phyloP scores from a whole-genome alignment of 75 land plant species.

The Gnetum montanum region DNA sequence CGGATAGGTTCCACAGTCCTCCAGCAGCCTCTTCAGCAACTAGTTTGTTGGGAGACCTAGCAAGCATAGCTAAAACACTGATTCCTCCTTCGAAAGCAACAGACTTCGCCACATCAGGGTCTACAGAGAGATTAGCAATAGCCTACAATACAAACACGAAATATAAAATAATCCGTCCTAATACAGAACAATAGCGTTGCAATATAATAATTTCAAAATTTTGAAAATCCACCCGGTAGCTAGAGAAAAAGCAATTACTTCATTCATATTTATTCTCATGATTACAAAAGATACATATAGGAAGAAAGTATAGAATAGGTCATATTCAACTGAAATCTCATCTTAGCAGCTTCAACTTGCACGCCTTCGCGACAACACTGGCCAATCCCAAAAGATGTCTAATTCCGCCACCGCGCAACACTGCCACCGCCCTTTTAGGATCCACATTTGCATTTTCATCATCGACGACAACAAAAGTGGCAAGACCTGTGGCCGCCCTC shows the following conservation, averaged over 20 bases:
- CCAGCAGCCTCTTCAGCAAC: conserved; percentile 99
- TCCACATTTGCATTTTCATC: conserved; percentile 93
- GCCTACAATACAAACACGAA: conserved; percentile 84
- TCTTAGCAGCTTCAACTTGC: conserved; percentile 97
- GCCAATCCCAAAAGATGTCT: conserved; percentile 70
- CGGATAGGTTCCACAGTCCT: conserved; percentile 98
- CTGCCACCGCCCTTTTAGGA: conserved; percentile 79
- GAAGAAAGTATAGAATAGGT: too few species aligned
- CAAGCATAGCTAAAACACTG: conserved; percentile 67
- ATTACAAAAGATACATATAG: too few species aligned
- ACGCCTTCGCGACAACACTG: conserved; percentile 79
- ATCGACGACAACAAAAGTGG: conserved; percentile 94
- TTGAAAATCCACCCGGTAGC: too few species aligned
- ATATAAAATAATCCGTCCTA: too few species aligned
- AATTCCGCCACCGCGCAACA: conserved; percentile 81
- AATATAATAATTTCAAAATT: too few species aligned
- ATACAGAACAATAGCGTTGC: too few species aligned
- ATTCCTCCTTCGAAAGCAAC: conserved; percentile 97
- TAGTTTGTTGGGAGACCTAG: conserved; percentile 84
- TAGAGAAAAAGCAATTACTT: too few species aligned
- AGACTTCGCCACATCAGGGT: conserved; percentile 88
- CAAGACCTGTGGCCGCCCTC: conserved; percentile 89
- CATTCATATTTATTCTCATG: too few species aligned
- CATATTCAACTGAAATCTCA: too few species aligned
- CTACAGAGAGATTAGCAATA: conserved; percentile 93